Base-by-base conservation (phyloP, 192 early-diverging fungal species). In the Backusella morwellensis region DNA sequence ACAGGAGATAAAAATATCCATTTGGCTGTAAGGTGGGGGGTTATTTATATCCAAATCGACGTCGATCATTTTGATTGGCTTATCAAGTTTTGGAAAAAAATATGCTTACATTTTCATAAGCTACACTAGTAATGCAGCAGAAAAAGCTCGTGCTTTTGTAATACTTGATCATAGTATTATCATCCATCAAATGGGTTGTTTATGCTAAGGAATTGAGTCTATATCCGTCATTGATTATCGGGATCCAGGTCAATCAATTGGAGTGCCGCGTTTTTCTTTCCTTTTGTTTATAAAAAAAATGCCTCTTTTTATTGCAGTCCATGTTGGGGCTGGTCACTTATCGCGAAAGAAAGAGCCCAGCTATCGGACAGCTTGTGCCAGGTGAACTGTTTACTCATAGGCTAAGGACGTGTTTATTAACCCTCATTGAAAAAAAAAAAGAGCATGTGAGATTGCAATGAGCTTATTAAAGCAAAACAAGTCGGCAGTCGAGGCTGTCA, bases 291-390 rank as follows among this genome's bases (percentile, higher is more conserved):
- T 32, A 35, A 29, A 36, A 15, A 68, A 35, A 19, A 56, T 35
- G 50, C 71, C 78, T n/a, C 8, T 68, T 32, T 87, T 87, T 68
- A 82, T 88, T 67, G 86, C 86, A 15, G 86, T 88, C 9, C 86
- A 88, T 81, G 83, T 86, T 38, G 86, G 86, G 8, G 86, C 86
- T 56, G 86, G 84, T 8, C 21, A 75, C 1, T 80, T 84, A 29
- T 73, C 81, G 21, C 23, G 75, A 54, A 77, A 44, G 42, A 86
- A 84, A 59, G 84, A 84, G 35, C 1, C 59, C 6, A 36, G 63
- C 15, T 84, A 82, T 42, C 41, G 78, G 56, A 59, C 75, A 14
- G 75, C 75, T 63, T 85, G 84, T 66, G 80, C 50, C 70, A 77
- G 66, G 84, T 85, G 74, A 42, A 14, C 3, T 12, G 19, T n/a